Evolutionary conservation across 2,329 filamentous ascomycete species (phyloP).

Genomic region (Penicillium sp.): DNA sequence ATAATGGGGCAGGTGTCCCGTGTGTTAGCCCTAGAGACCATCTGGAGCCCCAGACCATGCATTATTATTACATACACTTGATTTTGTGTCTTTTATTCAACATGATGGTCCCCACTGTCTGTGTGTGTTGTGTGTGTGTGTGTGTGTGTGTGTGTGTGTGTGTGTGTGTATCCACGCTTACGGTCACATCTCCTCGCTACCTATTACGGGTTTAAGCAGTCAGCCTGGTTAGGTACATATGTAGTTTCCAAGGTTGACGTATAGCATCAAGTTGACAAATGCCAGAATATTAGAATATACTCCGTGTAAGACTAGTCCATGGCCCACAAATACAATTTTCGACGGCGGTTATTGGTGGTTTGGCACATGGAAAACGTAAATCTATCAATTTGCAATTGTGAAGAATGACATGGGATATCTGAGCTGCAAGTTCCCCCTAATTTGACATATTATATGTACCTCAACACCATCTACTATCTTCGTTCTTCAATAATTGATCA

Average conservation of each 20-base stretch:
- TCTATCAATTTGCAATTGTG: slow-evolving; percentile 2
- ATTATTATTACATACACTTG: not conserved
- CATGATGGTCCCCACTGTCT: not conserved
- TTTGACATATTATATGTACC: not conserved
- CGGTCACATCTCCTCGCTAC: slow-evolving; percentile 15
- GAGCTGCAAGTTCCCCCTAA: not conserved
- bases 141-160: slow-evolving; percentile 6
- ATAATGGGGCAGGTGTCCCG: not conserved
- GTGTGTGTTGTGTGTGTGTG: slow-evolving; percentile 5
- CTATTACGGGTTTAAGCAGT: not conserved
- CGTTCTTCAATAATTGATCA: not conserved
- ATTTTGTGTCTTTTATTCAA: not conserved
- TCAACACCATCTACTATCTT: not conserved
- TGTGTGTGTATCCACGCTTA: slow-evolving; percentile 10
- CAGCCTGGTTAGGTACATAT: not conserved
- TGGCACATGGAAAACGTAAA: slow-evolving; percentile 1
- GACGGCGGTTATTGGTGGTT: not conserved
- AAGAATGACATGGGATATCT: not conserved
- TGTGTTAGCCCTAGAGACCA: not conserved
- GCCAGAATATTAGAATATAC: not conserved
- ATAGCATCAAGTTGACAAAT: not conserved
- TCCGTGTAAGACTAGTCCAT: not conserved
- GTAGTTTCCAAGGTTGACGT: not conserved
- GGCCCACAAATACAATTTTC: not conserved
- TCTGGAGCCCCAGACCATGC: not conserved